A percentile compares a stretch with the other conserved stretches of the same genome.
Conservation (phyloP, 164 flowering plant species). For the Annona squamosa region DNA sequence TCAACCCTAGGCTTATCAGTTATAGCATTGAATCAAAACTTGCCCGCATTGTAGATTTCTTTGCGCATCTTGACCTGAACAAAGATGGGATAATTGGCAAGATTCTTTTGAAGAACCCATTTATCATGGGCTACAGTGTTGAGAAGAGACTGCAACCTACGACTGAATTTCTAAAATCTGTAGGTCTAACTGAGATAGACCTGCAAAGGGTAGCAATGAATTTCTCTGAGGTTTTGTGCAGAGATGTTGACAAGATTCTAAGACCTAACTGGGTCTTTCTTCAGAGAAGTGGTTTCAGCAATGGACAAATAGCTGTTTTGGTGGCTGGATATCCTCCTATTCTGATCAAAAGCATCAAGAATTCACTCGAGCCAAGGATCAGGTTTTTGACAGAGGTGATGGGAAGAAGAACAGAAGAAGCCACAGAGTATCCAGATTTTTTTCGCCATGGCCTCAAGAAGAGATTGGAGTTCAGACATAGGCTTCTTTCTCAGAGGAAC, state of each 20-base stretch:
- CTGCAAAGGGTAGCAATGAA: constrained; percentile 56
- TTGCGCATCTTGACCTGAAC: constrained; percentile 48
- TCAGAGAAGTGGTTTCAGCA: constrained; percentile 49
- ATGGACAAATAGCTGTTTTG: constrained; percentile 31
- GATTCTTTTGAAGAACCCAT: constrained; percentile 67
- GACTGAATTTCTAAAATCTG: constrained; percentile 51
- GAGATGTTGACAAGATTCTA: constrained; percentile 76
- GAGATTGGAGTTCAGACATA: constrained; percentile 70
- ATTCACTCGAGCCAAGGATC: constrained; percentile 82
- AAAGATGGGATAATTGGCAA: constrained; percentile 76
- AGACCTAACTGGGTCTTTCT: constrained; percentile 57
- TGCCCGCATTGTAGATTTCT: constrained; percentile 55
- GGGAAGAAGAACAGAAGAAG: constrained; percentile 69
- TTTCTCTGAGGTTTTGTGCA: constrained; percentile 69
- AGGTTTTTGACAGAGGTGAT: constrained; percentile 68
- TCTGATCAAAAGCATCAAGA: constrained; percentile 58
- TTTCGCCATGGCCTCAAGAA: constrained; percentile 79
- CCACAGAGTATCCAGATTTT: constrained; percentile 68
- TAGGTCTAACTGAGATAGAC: constrained; percentile 53
- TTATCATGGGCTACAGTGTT: constrained; percentile 85
- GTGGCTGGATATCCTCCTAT: neutral
- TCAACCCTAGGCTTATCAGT: constrained; percentile 89
- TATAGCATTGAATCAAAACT: constrained; percentile 87
- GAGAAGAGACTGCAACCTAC: constrained; percentile 82
- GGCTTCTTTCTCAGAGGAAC: constrained; percentile 45